Conservation (phyloP, 805 yeast species). For the Danielia oregonensis region DNA sequence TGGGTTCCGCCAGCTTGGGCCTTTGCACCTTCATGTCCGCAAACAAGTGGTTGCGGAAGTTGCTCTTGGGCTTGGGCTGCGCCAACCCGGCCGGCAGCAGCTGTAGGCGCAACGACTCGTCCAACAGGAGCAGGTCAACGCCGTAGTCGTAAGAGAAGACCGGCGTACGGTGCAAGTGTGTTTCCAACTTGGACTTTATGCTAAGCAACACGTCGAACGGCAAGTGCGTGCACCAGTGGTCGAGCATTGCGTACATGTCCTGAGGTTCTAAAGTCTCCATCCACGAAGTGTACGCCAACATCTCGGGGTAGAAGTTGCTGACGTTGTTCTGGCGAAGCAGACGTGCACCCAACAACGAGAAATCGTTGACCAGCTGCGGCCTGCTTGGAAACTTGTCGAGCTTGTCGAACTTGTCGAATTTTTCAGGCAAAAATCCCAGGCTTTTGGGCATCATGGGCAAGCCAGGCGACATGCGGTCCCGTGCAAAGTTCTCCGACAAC, state of each 20-base stretch:
- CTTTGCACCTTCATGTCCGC: conserved; percentile 16
- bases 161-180: conserved; percentile 22
- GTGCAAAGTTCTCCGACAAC: conserved; percentile 14
- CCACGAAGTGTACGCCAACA: conserved; percentile 41
- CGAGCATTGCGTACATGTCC: conserved; percentile 52
- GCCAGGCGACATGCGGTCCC: conserved; percentile 20
- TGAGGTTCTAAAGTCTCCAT: conserved; percentile 38
- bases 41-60: conserved; percentile 14
- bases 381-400: conserved; percentile 32
- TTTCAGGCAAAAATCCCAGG: conserved; percentile 20
- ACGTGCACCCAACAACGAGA: conserved; percentile 11
- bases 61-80: conserved; percentile 16
- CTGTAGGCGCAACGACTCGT: conserved; percentile 3
- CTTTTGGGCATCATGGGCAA: conserved; percentile 24
- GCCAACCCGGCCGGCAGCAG: conserved; percentile 3
- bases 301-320: conserved; percentile 34
- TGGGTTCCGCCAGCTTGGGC: conserved; percentile 21
- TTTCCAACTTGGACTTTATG: conserved; percentile 46
- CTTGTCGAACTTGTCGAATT: too few relatives aligned
- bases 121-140: conserved; percentile 13
- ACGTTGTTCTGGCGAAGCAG: conserved; percentile 4
- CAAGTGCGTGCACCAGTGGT: conserved; percentile 47
- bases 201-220: conserved; percentile 50
- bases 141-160: conserved; percentile 9
- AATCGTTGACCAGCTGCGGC: conserved; percentile 43